Conservation (phyloP, 2,329 filamentous ascomycete species). For the Leptographium wingfieldii region DNA sequence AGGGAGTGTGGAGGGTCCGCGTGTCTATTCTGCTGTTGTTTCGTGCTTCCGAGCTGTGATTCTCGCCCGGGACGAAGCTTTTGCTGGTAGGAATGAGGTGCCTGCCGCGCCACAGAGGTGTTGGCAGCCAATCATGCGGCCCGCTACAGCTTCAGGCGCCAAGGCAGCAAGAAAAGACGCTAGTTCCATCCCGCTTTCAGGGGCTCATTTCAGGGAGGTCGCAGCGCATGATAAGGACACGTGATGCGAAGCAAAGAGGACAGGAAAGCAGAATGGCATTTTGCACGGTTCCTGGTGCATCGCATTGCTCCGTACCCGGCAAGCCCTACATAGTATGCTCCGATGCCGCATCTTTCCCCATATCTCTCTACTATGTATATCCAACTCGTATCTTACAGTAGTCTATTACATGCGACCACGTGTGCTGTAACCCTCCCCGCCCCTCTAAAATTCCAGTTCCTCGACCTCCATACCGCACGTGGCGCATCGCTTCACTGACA, state of each 20-base stretch:
- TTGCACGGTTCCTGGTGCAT: neutral
- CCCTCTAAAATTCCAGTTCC: slow-evolving; percentile 49
- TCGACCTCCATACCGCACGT: slow-evolving; percentile 71
- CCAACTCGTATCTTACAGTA: too few species aligned
- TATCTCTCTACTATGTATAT: too few species aligned
- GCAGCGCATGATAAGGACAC: neutral
- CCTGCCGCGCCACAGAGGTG: neutral
- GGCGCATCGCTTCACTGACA: slow-evolving; percentile 68
- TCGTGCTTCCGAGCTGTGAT: neutral
- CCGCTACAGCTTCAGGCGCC: slow-evolving; percentile 17
- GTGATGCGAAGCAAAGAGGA: neutral
- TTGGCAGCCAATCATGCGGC: slow-evolving; percentile 17
- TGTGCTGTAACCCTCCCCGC: neutral
- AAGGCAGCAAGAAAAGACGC: slow-evolving; percentile 22
- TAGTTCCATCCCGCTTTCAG: slow-evolving; percentile 3
- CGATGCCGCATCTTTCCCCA: neutral
- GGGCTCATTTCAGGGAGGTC: slow-evolving; percentile 9
- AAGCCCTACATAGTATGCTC: too few species aligned
- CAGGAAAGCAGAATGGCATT: neutral
- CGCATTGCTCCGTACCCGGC: too few species aligned
- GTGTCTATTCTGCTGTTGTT: neutral
- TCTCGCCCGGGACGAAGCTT: neutral
- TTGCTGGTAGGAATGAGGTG: neutral
- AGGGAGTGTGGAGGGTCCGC: neutral
- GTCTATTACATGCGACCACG: neutral